phyloP scores from a whole-genome alignment of 225 moss, liverwort and hornwort species.

The Pseudoscleropodium purum region DNA sequence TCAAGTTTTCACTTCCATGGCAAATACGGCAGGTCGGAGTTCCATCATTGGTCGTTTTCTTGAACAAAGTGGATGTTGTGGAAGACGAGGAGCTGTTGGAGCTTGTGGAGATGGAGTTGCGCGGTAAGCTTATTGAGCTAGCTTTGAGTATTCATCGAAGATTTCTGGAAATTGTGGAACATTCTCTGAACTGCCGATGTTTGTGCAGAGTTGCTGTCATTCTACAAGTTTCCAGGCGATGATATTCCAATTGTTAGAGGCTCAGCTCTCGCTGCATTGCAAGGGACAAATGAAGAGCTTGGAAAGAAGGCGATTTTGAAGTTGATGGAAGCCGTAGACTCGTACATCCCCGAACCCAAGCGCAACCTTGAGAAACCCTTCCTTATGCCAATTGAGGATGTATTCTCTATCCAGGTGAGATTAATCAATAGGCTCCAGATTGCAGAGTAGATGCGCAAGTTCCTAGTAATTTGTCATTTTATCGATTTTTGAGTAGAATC shows the following conservation, averaged over 20 bases:
- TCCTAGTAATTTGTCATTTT: not conserved
- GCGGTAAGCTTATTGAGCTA: slow-evolving; percentile 20
- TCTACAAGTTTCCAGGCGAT: slow-evolving; percentile 85
- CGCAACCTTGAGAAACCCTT: slow-evolving; percentile 70
- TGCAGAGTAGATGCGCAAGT: not conserved
- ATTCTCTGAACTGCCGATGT: not conserved
- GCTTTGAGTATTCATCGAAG: not conserved
- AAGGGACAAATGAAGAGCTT: slow-evolving; percentile 53
- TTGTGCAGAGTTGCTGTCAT: slow-evolving; percentile 60
- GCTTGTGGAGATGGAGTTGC: slow-evolving; percentile 92
- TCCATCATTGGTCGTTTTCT: slow-evolving; percentile 83
- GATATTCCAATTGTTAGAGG: slow-evolving; percentile 86
- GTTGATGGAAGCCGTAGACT: slow-evolving; percentile 79
- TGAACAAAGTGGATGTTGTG: slow-evolving; percentile 93
- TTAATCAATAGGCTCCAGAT: not conserved
- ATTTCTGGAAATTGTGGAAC: not conserved
- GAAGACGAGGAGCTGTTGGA: slow-evolving; percentile 96
- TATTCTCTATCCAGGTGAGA: slow-evolving; percentile 78
- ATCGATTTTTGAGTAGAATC: not conserved
- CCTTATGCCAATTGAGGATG: slow-evolving; percentile 87
- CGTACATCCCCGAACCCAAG: slow-evolving; percentile 77
- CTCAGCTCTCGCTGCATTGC: slow-evolving; percentile 73
- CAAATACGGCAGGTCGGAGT: slow-evolving; percentile 64
- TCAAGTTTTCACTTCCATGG: not conserved
- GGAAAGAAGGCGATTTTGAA: slow-evolving; percentile 56